Evolutionary conservation across 2,329 filamentous ascomycete genomes (phyloP), one percentile per base, ranked within the genome.

Genomic region (Trichoderma asperellum): DNA sequence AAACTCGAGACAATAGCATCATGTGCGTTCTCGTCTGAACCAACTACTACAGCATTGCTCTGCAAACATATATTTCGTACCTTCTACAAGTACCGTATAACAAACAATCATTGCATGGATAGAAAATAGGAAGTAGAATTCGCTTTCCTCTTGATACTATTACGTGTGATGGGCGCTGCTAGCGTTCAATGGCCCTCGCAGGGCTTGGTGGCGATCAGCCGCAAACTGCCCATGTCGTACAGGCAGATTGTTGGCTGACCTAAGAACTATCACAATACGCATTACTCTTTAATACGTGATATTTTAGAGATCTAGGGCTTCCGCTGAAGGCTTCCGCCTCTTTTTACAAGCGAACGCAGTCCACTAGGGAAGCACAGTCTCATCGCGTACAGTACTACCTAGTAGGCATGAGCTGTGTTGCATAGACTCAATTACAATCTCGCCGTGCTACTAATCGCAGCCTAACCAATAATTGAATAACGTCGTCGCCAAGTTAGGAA

Each of bases 211-310:
- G n/a, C n/a, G 18, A 49, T 49, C 47, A 24, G 47, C 47, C 47
- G 12, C 12, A 37, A 37, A 11, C 35, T 37, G 35, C 12, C 35
- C 10, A 37, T 37, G 35, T 37, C 35, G 35, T 37, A 32, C 18
- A 8, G n/a, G 40, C 18, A 12, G 47, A n/a, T n/a, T 47, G 62
- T 47, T 35, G 62, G 60, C 62, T 66, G 34, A 66, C 53, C 37
- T 47, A 66, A 66, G 60, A 49, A 40, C 58, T 61, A 61, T n/a
- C 7, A 43, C 16, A 7, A 10, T n/a, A 43, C 18, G 40, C 5
- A 43, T n/a, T 16, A n/a, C 7, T n/a, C 18, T 43, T 6, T 43
- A n/a, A n/a, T n/a, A 4, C 40, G 32, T 43, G 16, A 43, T 10
- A 7, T 43, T 4, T 43, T 18, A 43, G 40, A 8, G 40, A 43